Evolutionary conservation across 2,329 filamentous ascomycete species (phyloP), one percentile per base, ranked within the genome.

Genomic region (Apiospora koreana): DNA sequence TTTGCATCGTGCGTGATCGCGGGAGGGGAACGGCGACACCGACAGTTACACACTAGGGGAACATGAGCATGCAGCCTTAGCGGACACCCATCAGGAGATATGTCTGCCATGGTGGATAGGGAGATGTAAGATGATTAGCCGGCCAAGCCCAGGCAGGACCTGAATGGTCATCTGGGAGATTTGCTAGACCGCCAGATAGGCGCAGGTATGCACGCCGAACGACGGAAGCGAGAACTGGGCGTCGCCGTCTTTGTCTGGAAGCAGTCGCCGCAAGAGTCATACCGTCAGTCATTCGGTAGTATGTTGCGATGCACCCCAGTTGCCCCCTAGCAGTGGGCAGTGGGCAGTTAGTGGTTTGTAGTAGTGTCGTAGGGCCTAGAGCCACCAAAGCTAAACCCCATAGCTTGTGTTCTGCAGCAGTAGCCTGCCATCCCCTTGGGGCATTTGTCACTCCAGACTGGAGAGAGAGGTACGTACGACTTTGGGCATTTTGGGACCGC

Each of bases 121-220:
- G 16, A 62, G 18, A 62, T 62, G 54, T 62, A 62, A 62, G 31
- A 62, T 62, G 31, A 62, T 62, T 62, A 38, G 54, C 54, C 54
- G 35, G 54, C 28, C 28, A 62, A 38, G 50, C 25, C 50, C 31
- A 4, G 50, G 50, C 50, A 58, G 54, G 18, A 38, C 54, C 8
- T 62, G 18, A 21, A 68, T 68, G 43, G 65, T 48, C 67, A 68
- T 58, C n/a, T 38, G 35, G 67, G 35, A 5, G 28, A 42, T 38
- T 25, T 67, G 68, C 68, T 46, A 69, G 68, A 69, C 68, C 68
- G 68, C 68, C 64, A 69, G 62, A 67, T 66, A 69, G 68, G 68
- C 68, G 41, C 68, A 69, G 64, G 64, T 50, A 45, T 54, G 45
- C 68, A 54, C 38, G 68, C 38, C 23, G 35, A 45, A 42, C 28